Evolutionary conservation across 176 grass and related monocot species (phyloP).

Genomic region (Pharus latifolius): DNA sequence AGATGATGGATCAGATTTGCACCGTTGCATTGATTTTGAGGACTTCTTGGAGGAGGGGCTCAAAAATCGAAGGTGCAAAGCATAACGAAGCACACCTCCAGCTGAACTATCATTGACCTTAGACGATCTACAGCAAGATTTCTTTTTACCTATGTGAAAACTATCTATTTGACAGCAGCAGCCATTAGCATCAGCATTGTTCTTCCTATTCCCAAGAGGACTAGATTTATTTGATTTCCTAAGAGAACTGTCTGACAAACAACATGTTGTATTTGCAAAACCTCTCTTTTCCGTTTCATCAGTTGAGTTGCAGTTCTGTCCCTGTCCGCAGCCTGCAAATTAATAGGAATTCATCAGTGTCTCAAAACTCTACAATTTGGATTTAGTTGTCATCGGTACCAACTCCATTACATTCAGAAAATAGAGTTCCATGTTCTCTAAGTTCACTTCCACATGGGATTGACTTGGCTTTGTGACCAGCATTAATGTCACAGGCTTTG

Average conservation of each 20-base stretch:
- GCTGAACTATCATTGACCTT: slow-evolving; percentile 64
- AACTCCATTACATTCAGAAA: slow-evolving; percentile 43
- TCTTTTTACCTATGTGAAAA: slow-evolving; percentile 4
- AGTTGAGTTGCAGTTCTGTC: slow-evolving; percentile 3
- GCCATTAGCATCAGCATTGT: slow-evolving; percentile 24
- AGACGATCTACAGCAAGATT: slow-evolving; percentile 30
- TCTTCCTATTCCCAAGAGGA: slow-evolving; percentile 21
- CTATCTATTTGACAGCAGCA: slow-evolving; percentile 28
- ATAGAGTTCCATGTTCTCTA: slow-evolving; percentile 13
- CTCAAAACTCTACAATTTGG: background rate
- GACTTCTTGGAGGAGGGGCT: slow-evolving; percentile 51
- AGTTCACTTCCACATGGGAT: slow-evolving; percentile 31
- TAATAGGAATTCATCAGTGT: background rate
- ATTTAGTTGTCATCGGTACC: slow-evolving; percentile 13
- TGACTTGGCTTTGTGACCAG: slow-evolving; percentile 16
- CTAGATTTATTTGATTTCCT: slow-evolving; percentile 24
- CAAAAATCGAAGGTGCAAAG: slow-evolving; percentile 86
- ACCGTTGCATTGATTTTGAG: slow-evolving; percentile 59
- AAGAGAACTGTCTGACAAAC: slow-evolving; percentile 12
- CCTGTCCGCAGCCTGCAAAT: slow-evolving; percentile 23
- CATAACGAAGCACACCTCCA: slow-evolving; percentile 66
- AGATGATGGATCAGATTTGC: slow-evolving; percentile 62
- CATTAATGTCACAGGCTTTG: slow-evolving; percentile 22
- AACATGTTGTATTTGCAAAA: background rate
- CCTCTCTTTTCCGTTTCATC: slow-evolving; percentile 24